Percentiles rank a stretch among this genome's conserved stretches.
Evolutionary conservation across 106 monocot species (phyloP).

Genomic region (Allium sativum): DNA sequence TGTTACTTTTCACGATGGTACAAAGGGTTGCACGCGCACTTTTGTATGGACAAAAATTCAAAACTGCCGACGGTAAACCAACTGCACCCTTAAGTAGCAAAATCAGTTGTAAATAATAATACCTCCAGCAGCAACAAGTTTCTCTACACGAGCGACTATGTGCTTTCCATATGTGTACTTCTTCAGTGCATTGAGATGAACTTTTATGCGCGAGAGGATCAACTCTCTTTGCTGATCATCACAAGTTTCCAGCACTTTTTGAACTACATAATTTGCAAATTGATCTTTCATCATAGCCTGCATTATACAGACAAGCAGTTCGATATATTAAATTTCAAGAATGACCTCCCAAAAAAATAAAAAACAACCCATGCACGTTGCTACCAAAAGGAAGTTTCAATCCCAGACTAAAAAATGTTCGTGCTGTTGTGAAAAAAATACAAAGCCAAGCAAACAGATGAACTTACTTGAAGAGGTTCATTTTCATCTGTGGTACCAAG

Average conservation of each 20-base stretch:
- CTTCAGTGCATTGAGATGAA: constrained; percentile 49
- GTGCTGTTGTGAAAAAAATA: too few species aligned
- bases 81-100: not conserved
- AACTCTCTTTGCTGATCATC: constrained; percentile 46
- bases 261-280: constrained; percentile 58
- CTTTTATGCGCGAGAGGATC: constrained; percentile 40
- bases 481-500: constrained; percentile 51
- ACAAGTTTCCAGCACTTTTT: constrained; percentile 54
- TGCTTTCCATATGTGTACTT: constrained; percentile 64
- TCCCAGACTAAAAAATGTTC: too few species aligned
- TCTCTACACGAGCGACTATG: constrained; percentile 57
- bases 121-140: constrained; percentile 59
- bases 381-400: too few species aligned
- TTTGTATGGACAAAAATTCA: too few species aligned
- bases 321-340: too few species aligned
- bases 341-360: too few species aligned
- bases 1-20: too few species aligned
- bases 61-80: too few species aligned
- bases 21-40: too few species aligned
- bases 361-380: too few species aligned
- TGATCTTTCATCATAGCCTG: constrained; percentile 74
- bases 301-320: not conserved
- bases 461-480: constrained; percentile 46
- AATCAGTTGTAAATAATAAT: not conserved
- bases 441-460: not conserved